A percentile compares a stretch with the other conserved stretches of the same genome.
phyloP scores from a whole-genome alignment of 73 alveolate species.

The Paramecium tetraurelia region DNA sequence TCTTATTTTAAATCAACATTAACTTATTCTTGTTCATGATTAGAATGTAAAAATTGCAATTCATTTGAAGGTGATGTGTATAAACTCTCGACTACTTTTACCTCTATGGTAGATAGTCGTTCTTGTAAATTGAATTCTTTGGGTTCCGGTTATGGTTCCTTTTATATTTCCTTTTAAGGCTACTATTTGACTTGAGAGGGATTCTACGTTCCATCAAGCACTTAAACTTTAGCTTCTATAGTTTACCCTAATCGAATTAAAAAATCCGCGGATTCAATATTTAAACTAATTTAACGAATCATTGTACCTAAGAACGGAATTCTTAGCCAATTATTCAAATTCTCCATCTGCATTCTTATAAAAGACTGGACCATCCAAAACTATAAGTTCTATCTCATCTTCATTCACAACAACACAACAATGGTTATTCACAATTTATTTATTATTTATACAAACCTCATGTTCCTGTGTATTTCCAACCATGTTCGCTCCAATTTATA shows the following conservation, averaged over 20 bases:
- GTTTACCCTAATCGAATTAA: not conserved
- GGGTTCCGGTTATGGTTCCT: not conserved
- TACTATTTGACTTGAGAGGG: not conserved
- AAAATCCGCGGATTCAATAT: not conserved
- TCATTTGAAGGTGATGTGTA: not conserved
- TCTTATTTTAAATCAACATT: not conserved
- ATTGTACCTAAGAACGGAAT: constrained; percentile 11
- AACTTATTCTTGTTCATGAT: not conserved
- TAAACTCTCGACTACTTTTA: not conserved
- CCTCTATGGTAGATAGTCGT: not conserved
- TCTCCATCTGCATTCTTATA: not conserved
- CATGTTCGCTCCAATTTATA: not conserved
- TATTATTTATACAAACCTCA: not conserved
- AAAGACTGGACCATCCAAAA: constrained; percentile 27
- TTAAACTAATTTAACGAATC: not conserved
- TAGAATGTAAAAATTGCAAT: not conserved
- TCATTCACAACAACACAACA: not conserved
- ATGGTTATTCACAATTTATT: not conserved
- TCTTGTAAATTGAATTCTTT: not conserved
- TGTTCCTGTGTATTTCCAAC: not conserved
- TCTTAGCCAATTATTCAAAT: not conserved
- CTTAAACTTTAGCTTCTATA: not conserved
- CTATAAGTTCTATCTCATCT: not conserved
- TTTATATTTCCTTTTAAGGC: not conserved
- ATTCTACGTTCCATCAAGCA: not conserved